Percentiles rank a stretch among this genome's conserved stretches.
These are phyloP conservation scores for Daldinia sp. DNA, from an alignment of 2,329 filamentous ascomycete genomes.

Conservation along the genomic window DNA sequence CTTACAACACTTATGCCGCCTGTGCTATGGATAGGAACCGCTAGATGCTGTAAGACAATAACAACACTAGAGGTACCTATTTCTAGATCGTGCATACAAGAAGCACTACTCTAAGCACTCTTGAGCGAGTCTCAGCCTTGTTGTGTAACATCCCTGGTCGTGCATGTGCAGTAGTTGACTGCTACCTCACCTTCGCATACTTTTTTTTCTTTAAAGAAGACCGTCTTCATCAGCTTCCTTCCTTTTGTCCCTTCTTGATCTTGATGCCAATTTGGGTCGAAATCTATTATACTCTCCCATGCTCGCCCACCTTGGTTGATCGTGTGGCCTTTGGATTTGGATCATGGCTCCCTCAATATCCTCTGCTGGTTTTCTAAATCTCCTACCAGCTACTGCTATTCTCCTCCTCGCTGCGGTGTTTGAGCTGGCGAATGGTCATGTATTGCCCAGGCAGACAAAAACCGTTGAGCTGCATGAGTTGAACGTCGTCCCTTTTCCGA, in stretches of 20 bases:
- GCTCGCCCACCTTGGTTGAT: conserved; percentile 18
- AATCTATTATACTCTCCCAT: conserved; percentile 10
- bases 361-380: conserved; percentile 46
- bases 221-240: conserved; percentile 29
- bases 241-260: conserved; percentile 26
- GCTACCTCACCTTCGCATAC: conserved; percentile 36
- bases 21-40: conserved; percentile 26
- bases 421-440: conserved; percentile 48
- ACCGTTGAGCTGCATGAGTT: conserved; percentile 50
- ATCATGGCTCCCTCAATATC: conserved; percentile 47
- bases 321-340: conserved; percentile 20
- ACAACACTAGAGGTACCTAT: conserved; percentile 26
- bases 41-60: conserved; percentile 24
- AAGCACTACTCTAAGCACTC: conserved; percentile 17
- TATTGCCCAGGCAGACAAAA: conserved; percentile 53
- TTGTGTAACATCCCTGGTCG: conserved; percentile 35
- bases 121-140: conserved; percentile 37
- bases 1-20: conserved; percentile 6
- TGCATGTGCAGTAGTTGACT: conserved; percentile 26
- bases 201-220: conserved; percentile 33
- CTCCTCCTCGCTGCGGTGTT: conserved; percentile 49
- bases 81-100: conserved; percentile 37
- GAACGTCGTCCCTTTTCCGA: conserved; percentile 53
- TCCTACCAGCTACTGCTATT: conserved; percentile 49
- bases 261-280: conserved; percentile 33